Evolutionary conservation across 768 basidiomycete species (phyloP).

Genomic region (Leucogyrophana mollusca): DNA sequence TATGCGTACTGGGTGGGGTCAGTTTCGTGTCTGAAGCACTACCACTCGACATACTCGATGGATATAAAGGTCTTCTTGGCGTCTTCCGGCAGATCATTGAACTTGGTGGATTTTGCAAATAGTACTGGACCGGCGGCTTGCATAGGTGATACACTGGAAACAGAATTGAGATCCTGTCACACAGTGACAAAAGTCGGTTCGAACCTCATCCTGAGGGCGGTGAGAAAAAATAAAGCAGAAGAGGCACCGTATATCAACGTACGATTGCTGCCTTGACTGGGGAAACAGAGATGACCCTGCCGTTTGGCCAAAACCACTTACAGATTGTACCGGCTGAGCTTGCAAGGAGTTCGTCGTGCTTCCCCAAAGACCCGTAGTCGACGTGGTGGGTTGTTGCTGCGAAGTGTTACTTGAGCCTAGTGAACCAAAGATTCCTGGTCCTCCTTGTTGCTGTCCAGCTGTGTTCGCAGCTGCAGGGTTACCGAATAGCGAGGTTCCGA

Average conservation of each 20-base stretch:
- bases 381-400: constrained; percentile 18
- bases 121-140: constrained; percentile 25
- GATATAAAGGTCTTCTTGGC: constrained; percentile 61
- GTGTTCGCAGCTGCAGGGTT: constrained; percentile 8
- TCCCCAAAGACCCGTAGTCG: constrained; percentile 26
- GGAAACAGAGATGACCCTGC: constrained; percentile 20
- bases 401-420: constrained; percentile 12
- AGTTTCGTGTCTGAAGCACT: constrained; percentile 4
- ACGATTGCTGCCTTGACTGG: constrained; percentile 32
- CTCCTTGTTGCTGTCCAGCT: constrained; percentile 5
- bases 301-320: constrained; percentile 3
- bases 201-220: constrained; percentile 25
- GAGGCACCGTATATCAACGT: constrained; percentile 5
- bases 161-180: background rate
- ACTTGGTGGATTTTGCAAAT: constrained; percentile 61
- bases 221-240: background rate
- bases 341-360: constrained; percentile 7
- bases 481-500: constrained; percentile 35
- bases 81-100: constrained; percentile 78
- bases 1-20: constrained; percentile 48
- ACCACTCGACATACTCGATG: constrained; percentile 56
- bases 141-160: constrained; percentile 25
- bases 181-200: constrained; percentile 3
- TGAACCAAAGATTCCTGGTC: constrained; percentile 2
- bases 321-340: constrained; percentile 1